Evolutionary conservation across 2,329 filamentous ascomycete species (phyloP).

Genomic region (Colletotrichum liaoningense): DNA sequence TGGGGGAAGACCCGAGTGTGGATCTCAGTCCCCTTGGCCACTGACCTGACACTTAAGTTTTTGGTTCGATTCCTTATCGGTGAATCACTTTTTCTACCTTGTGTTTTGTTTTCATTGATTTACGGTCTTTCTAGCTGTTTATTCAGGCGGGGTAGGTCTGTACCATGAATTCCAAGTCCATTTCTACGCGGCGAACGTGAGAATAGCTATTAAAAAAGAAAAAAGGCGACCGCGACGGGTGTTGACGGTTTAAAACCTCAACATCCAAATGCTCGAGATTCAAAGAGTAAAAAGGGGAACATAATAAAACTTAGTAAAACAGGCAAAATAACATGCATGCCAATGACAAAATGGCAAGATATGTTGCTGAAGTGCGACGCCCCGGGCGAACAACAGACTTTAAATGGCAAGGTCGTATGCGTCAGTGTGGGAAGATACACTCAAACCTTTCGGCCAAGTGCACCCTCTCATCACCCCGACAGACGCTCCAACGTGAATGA

Average conservation of each 20-base stretch:
- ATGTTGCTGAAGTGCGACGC: background rate
- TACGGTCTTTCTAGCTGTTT: background rate
- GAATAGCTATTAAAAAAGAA: background rate
- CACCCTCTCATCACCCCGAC: background rate
- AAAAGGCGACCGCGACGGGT: no score
- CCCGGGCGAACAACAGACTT: background rate
- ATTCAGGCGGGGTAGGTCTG: background rate
- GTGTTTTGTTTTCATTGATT: no score
- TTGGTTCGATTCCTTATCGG: no score
- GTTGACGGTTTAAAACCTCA: background rate
- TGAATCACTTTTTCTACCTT: no score
- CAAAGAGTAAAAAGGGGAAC: background rate
- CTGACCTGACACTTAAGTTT: no score
- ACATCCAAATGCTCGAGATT: background rate
- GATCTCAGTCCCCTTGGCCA: no score
- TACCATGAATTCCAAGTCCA: background rate
- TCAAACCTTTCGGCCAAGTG: conserved; percentile 8
- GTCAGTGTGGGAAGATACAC: background rate
- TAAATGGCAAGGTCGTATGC: background rate
- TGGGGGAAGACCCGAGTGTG: no score
- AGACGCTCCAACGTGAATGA: background rate
- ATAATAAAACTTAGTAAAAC: no score
- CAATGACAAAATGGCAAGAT: conserved; percentile 7
- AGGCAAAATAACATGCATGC: no score
- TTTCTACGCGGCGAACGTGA: background rate